phyloP scores from a whole-genome alignment of 345 rosid genomes.

The Bruguiera sexangula region DNA sequence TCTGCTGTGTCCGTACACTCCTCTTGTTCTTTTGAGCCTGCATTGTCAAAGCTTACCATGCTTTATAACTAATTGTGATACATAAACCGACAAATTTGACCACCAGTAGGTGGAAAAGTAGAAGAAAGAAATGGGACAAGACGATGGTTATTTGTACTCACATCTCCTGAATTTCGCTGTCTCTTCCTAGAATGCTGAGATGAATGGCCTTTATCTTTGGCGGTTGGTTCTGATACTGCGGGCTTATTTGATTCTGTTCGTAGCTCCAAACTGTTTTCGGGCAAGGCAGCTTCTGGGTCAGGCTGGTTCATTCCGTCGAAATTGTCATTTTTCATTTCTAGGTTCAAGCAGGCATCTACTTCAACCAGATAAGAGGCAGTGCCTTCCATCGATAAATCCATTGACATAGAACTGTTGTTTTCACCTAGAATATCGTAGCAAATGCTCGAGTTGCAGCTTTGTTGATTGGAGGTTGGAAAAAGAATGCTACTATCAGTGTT shows the following conservation, averaged over 20 bases:
- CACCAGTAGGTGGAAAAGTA: background rate
- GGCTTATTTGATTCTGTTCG: conserved; percentile 26
- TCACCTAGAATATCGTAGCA: conserved; percentile 28
- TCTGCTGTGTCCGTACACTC: conserved; percentile 40
- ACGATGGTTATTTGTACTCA: conserved; percentile 32
- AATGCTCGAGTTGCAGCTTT: conserved; percentile 31
- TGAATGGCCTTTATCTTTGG: conserved; percentile 31
- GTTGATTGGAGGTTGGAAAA: conserved; percentile 28
- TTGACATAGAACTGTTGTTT: conserved; percentile 28
- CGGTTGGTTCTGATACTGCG: conserved; percentile 19
- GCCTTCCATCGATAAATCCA: conserved; percentile 44
- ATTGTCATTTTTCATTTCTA: conserved; percentile 33
- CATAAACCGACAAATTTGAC: background rate
- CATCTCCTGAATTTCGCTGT: conserved; percentile 39
- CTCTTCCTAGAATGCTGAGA: conserved; percentile 53
- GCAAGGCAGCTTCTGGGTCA: conserved; percentile 27
- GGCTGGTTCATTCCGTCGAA: conserved; percentile 29
- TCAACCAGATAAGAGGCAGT: conserved; percentile 38
- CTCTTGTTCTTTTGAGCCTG: conserved; percentile 44
- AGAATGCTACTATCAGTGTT: conserved; percentile 27
- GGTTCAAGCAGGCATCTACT: conserved; percentile 30
- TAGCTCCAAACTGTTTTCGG: conserved; percentile 19
- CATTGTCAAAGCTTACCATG: conserved; percentile 5
- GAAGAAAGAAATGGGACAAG: background rate
- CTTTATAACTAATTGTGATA: too few relatives aligned